These are phyloP conservation scores for Xylaria sp. DNA, from an alignment of 2,329 filamentous ascomycete genomes.

Conservation along the genomic window DNA sequence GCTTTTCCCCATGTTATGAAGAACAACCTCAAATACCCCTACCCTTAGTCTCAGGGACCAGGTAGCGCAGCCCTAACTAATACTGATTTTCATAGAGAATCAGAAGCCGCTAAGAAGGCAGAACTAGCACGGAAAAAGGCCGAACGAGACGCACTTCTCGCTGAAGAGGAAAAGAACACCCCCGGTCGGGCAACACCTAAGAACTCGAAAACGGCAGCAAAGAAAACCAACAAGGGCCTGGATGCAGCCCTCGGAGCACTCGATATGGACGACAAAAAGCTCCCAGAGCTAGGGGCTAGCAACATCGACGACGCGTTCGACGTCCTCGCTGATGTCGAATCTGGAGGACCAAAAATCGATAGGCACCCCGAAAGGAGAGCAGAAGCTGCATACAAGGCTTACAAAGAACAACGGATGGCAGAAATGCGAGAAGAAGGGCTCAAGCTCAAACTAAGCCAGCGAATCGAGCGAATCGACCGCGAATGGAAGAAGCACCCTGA, in stretches of 20 bases:
- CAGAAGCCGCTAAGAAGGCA: slow-evolving; percentile 83
- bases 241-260: slow-evolving; percentile 70
- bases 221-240: slow-evolving; percentile 29
- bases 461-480: slow-evolving; percentile 83
- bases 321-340: slow-evolving; percentile 73
- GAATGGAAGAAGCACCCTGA: slow-evolving; percentile 96
- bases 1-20: background rate
- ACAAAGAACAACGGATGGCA: slow-evolving; percentile 79
- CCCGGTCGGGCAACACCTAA: slow-evolving; percentile 70
- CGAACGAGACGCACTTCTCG: slow-evolving; percentile 83
- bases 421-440: slow-evolving; percentile 87
- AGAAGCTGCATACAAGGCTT: slow-evolving; percentile 85
- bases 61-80: background rate
- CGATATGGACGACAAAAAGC: slow-evolving; percentile 56
- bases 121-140: slow-evolving; percentile 90
- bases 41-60: background rate
- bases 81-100: slow-evolving; percentile 67
- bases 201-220: slow-evolving; percentile 75
- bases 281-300: slow-evolving; percentile 79
- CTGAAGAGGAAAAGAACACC: slow-evolving; percentile 79
- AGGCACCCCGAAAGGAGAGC: slow-evolving; percentile 87
- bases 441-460: slow-evolving; percentile 82
- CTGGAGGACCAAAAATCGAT: slow-evolving; percentile 75
- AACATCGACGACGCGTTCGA: slow-evolving; percentile 94
- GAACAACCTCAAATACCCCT: background rate